Base-by-base conservation (phyloP, 352 stramenopile genomes). In the Phytophthora colocasiae region DNA sequence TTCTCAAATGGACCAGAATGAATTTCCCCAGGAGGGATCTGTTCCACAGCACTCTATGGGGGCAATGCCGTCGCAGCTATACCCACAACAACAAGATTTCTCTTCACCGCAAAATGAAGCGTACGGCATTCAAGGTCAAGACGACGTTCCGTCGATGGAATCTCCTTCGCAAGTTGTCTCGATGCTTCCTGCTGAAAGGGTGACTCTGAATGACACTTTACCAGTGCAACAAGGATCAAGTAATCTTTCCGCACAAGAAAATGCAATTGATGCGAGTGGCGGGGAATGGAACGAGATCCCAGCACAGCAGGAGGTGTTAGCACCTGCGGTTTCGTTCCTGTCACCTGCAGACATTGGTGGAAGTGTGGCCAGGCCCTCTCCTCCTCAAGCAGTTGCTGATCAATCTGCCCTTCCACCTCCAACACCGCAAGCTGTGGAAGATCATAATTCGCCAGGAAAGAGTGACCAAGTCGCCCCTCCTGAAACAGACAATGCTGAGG, bases 31-130 rank as follows among this genome's bases (percentile, higher is more conserved):
- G 24, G 6, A 44, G 14, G 58, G 38, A 14, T 58, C 61, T 45
- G 6, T 54, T 46, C 46, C 48, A 15, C 59, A 78, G 22, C 61
- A 67, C n/a, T 31, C 43, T 51, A 58, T 70, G n/a, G 66, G 55
- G 2, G 15, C 52, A 34, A 60, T 58, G 49, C 41, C 66, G 24
- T 63, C 65, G n/a, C 49, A 61, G 40, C 17, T 44, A 17, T 59
- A 58, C 41, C 44, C 48, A 5, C 54, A 69, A 17, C 50, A 75
- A 29, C 49, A 65, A 41, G 19, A 58, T 6, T 61, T 46, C 19
- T 45, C 58, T 8, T 29, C 49, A 10, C 26, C 55, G 6, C 51
- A 45, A 45, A 58, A 59, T 50, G 56, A 41, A 24, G 14, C 14
- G 6, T 58, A 64, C 29, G 44, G 29, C 52, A 10, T 43, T n/a